Conservation (phyloP, 352 stramenopile species). For the Phytophthora brassicae region DNA sequence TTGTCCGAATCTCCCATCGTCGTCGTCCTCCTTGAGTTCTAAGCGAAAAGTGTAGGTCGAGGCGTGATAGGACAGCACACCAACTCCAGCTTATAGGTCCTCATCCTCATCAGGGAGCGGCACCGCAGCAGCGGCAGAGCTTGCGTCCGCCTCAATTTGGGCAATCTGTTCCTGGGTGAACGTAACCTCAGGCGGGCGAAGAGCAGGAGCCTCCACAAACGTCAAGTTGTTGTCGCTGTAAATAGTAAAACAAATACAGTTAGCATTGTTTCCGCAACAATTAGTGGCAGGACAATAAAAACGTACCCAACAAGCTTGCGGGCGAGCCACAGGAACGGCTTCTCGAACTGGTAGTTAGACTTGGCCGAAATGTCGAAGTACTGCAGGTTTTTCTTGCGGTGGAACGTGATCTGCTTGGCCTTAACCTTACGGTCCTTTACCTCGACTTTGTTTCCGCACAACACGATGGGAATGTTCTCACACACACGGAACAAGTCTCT, state of each 20-base stretch:
- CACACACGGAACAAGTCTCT: constrained; percentile 99
- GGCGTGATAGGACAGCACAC: constrained; percentile 37
- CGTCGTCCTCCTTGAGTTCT: constrained; percentile 32
- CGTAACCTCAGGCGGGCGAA: constrained; percentile 95
- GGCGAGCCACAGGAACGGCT: constrained; percentile 99
- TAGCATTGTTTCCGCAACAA: neutral
- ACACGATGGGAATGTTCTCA: constrained; percentile 99
- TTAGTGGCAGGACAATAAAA: neutral
- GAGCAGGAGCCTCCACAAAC: constrained; percentile 97
- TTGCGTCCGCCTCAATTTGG: constrained; percentile 92
- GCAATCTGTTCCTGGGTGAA: constrained; percentile 94
- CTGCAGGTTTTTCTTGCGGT: constrained; percentile 99
- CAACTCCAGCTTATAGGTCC: constrained; percentile 87
- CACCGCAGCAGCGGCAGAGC: constrained; percentile 87
- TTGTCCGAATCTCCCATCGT: constrained; percentile 23
- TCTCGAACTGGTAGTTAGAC: constrained; percentile 99
- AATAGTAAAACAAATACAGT: constrained; percentile 8
- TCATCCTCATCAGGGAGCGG: constrained; percentile 98
- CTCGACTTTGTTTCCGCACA: constrained; percentile 99
- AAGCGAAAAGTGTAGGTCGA: constrained; percentile 39
- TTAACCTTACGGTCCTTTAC: constrained; percentile 99
- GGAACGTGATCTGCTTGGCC: constrained; percentile 99
- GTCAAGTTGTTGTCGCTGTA: constrained; percentile 96
- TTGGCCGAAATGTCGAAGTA: constrained; percentile 99
- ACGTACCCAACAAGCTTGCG: constrained; percentile 96